These are phyloP conservation scores for Mercurialis annua DNA, from an alignment of 345 rosid species.

Conservation along the genomic window DNA sequence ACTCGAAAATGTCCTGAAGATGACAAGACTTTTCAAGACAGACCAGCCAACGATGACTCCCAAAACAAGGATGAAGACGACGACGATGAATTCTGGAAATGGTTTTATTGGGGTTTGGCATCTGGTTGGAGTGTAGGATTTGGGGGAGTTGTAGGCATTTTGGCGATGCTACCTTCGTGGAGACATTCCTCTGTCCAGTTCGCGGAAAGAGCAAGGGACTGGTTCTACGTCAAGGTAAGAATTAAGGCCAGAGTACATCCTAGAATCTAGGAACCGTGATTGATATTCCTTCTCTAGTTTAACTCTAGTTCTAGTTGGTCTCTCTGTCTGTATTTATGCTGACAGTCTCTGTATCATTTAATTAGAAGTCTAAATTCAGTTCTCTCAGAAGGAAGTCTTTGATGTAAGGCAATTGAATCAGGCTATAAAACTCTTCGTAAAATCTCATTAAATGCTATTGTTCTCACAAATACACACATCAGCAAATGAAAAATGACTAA, in stretches of 20 bases:
- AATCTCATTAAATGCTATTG: no score
- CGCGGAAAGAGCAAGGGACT: neutral
- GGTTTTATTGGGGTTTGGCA: slow-evolving; percentile 10
- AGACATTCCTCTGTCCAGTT: slow-evolving; percentile 3
- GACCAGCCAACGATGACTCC: neutral
- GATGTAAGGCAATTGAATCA: no score
- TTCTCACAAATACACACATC: no score
- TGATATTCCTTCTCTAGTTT: no score
- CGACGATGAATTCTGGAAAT: neutral
- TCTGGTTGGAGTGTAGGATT: neutral
- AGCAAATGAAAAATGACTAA: neutral
- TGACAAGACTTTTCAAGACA: neutral
- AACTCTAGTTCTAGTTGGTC: no score
- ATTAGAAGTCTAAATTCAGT: no score
- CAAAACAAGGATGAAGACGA: neutral
- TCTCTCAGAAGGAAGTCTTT: no score
- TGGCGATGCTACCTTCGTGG: slow-evolving; percentile 6
- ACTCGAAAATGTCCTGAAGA: neutral
- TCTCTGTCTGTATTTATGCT: no score
- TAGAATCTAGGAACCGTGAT: no score
- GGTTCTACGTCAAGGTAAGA: neutral
- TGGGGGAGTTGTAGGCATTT: neutral
- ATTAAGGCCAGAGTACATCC: neutral
- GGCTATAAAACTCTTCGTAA: no score
- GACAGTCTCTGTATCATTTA: no score